Percentiles rank a stretch among this genome's conserved stretches.
Conservation (phyloP, 805 yeast genomes). For the Candida berthetii region DNA sequence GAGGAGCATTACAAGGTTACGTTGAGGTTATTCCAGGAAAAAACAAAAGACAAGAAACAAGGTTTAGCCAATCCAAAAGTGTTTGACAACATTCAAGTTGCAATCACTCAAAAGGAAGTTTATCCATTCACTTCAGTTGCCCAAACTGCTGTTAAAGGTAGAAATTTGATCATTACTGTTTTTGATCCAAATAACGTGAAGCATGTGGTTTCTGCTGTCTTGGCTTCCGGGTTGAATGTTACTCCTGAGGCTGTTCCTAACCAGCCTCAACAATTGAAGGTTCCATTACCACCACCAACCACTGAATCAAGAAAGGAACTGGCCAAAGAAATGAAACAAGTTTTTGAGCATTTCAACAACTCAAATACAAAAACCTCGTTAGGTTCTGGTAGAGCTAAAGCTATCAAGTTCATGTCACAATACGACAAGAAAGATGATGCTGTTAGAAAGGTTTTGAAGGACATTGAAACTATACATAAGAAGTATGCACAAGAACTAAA, state of each 20-base stretch:
- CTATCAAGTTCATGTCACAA: slow-evolving; percentile 48
- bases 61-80: slow-evolving; percentile 66
- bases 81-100: slow-evolving; percentile 54
- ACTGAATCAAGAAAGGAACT: slow-evolving; percentile 54
- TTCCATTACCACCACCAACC: slow-evolving; percentile 71
- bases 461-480: slow-evolving; percentile 68
- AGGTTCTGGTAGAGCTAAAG: slow-evolving; percentile 50
- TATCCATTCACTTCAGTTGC: slow-evolving; percentile 59
- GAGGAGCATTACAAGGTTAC: slow-evolving; percentile 34
- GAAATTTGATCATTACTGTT: slow-evolving; percentile 70
- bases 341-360: slow-evolving; percentile 56
- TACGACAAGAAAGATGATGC: slow-evolving; percentile 46
- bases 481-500: slow-evolving; percentile 51
- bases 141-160: slow-evolving; percentile 63
- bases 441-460: slow-evolving; percentile 46
- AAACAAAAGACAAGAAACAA: slow-evolving; percentile 55
- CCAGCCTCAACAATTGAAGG: slow-evolving; percentile 66
- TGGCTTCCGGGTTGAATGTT: slow-evolving; percentile 64
- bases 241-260: slow-evolving; percentile 74
- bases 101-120: slow-evolving; percentile 37
- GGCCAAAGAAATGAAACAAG: slow-evolving; percentile 57
- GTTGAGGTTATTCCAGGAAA: slow-evolving; percentile 45
- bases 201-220: slow-evolving; percentile 61
- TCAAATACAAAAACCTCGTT: slow-evolving; percentile 43
- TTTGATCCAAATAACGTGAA: slow-evolving; percentile 77